Conservation (phyloP, 805 yeast species). For the Candida ipomoeae region DNA sequence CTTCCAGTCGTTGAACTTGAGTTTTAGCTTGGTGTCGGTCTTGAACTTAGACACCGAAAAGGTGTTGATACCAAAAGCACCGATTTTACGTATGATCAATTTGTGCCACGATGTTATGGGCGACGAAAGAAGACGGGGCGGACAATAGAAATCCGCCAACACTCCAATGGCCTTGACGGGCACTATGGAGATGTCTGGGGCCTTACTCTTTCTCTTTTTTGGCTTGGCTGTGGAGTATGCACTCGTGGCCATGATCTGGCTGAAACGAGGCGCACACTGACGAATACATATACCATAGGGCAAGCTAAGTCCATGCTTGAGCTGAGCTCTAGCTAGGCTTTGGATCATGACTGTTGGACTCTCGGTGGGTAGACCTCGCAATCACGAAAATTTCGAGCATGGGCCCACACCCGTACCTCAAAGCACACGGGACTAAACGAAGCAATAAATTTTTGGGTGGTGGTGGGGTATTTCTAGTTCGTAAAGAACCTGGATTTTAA, state of each 20-base stretch:
- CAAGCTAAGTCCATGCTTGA: background rate
- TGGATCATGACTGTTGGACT: background rate
- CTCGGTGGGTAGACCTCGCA: constrained; percentile 1
- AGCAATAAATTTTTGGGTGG: no score
- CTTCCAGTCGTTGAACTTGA: constrained; percentile 76
- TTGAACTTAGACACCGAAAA: constrained; percentile 46
- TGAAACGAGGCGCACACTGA: background rate
- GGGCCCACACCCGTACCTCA: constrained; percentile 1
- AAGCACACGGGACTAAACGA: background rate
- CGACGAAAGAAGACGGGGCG: constrained; percentile 28
- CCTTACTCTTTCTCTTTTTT: constrained; percentile 11
- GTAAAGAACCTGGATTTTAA: no score
- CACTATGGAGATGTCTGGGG: constrained; percentile 31
- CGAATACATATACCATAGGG: background rate
- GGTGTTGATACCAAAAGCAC: constrained; percentile 64
- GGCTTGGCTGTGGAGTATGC: constrained; percentile 15
- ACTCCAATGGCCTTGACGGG: constrained; percentile 39
- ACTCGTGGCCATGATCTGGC: background rate
- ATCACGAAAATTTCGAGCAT: constrained; percentile 2
- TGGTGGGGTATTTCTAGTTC: no score
- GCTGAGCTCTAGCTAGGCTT: constrained; percentile 1
- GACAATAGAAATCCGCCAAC: constrained; percentile 41
- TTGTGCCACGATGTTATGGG: constrained; percentile 36
- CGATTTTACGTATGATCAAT: constrained; percentile 58
- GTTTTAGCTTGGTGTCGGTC: constrained; percentile 38